phyloP scores from a whole-genome alignment of 352 stramenopile species.

The Globisporangium sylvaticum region DNA sequence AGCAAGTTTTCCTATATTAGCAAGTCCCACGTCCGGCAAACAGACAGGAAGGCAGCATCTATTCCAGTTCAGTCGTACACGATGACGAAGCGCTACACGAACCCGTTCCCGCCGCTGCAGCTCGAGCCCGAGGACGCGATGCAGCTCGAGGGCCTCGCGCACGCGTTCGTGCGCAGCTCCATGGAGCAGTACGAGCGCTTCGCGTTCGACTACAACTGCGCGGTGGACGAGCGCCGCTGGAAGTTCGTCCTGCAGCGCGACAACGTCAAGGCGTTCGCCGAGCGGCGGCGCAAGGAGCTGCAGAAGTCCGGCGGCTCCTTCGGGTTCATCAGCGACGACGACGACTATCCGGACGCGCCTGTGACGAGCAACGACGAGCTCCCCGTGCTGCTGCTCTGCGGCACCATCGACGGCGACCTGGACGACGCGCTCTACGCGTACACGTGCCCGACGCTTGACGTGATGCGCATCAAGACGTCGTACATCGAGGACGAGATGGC shows the following conservation, averaged over 20 bases:
- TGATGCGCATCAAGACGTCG: conserved; percentile 45
- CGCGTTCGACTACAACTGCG: conserved; percentile 2
- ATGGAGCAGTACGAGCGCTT: conserved; percentile 15
- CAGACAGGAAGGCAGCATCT: no score
- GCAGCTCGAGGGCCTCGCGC: conserved; percentile 12
- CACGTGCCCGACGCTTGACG: conserved; percentile 29
- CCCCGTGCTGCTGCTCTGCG: conserved; percentile 30
- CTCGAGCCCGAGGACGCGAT: conserved; percentile 12
- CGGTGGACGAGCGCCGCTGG: conserved; percentile 13
- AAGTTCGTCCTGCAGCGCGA: conserved; percentile 14
- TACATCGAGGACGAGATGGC: conserved; percentile 42
- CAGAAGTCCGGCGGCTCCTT: not conserved
- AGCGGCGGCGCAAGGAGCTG: conserved; percentile 1
- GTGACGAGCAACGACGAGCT: conserved; percentile 5
- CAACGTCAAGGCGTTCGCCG: conserved; percentile 7
- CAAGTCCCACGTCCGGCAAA: not conserved
- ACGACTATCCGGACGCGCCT: not conserved
- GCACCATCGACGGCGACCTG: conserved; percentile 41
- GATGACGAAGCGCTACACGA: not conserved
- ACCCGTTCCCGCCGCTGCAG: conserved; percentile 13
- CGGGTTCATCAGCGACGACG: not conserved
- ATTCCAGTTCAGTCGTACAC: no score
- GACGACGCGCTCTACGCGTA: conserved; percentile 64
- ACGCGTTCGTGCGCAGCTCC: conserved; percentile 7
- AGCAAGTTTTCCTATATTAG: not conserved